Conservation (phyloP, 768 basidiomycete species). For the Suillus sp. region DNA sequence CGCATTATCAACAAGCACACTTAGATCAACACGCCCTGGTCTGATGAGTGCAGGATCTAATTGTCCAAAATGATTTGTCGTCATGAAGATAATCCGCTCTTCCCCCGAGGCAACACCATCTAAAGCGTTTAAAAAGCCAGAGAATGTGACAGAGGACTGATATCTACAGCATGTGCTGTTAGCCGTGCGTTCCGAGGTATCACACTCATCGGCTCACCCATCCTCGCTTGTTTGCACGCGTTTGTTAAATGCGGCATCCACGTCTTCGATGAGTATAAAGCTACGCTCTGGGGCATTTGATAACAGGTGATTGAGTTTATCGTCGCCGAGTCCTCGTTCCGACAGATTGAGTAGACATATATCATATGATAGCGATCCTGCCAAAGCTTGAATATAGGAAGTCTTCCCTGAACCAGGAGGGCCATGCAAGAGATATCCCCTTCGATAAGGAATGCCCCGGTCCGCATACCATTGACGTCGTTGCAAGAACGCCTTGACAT, state of each 20-base stretch:
- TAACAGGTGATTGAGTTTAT: conserved; percentile 91
- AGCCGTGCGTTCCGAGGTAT: not conserved
- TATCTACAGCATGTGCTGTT: conserved; percentile 51
- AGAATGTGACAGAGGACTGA: conserved; percentile 95
- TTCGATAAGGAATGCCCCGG: conserved; percentile 96
- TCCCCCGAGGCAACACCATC: conserved; percentile 98
- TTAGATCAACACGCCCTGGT: conserved; percentile 91
- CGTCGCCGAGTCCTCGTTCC: conserved; percentile 93
- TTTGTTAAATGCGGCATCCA: conserved; percentile 96
- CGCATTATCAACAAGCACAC: conserved; percentile 84
- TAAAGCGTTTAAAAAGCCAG: conserved; percentile 93
- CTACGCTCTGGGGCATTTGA: conserved; percentile 93
- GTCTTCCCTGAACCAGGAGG: conserved; percentile 99
- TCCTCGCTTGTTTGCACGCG: conserved; percentile 89
- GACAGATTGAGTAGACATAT: conserved; percentile 96
- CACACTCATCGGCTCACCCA: conserved; percentile 57
- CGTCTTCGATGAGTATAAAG: conserved; percentile 94
- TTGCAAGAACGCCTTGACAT: conserved; percentile 79
- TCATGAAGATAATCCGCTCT: conserved; percentile 98
- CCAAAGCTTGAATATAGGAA: conserved; percentile 97
- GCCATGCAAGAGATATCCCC: conserved; percentile 93
- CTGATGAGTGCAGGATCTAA: conserved; percentile 95
- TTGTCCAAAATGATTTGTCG: conserved; percentile 90
- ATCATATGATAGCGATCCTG: conserved; percentile 90
- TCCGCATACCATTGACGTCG: conserved; percentile 95